Evolutionary conservation across 1,284 basidiomycete species (phyloP).

Genomic region (Tremellales sp.): DNA sequence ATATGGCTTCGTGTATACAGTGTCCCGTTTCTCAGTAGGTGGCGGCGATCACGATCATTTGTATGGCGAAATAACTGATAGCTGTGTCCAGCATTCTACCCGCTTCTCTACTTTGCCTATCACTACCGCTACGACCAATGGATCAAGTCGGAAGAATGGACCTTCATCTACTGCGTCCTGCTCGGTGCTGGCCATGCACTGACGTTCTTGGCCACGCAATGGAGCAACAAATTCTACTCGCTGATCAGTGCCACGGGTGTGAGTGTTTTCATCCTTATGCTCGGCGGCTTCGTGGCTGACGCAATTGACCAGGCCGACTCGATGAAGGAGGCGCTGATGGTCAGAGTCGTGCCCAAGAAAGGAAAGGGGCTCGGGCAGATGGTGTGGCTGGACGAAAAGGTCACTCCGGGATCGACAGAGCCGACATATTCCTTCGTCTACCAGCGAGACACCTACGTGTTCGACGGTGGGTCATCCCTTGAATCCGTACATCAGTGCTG

Average conservation of each 20-base stretch:
- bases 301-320: conserved; percentile 56
- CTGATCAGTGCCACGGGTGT: conserved; percentile 62
- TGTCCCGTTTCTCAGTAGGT: conserved; percentile 65
- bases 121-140: conserved; percentile 79
- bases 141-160: conserved; percentile 91
- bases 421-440: conserved; percentile 84
- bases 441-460: conserved; percentile 91
- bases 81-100: conserved; percentile 61
- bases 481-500: background rate
- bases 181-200: conserved; percentile 85
- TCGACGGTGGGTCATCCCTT: conserved; percentile 50
- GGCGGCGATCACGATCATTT: background rate
- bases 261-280: no score
- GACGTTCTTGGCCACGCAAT: conserved; percentile 85
- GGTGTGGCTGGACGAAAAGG: conserved; percentile 67
- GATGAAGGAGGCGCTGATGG: conserved; percentile 69
- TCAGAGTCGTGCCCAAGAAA: conserved; percentile 76
- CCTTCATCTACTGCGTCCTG: conserved; percentile 84
- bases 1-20: conserved; percentile 77
- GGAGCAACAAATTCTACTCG: conserved; percentile 78
- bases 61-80: background rate
- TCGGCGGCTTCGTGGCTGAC: conserved; percentile 2
- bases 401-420: conserved; percentile 51
- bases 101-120: conserved; percentile 86
- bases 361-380: conserved; percentile 92